These are phyloP conservation scores for Takakia lepidozioides DNA, from an alignment of 225 moss, liverwort and hornwort species.

Conservation along the genomic window DNA sequence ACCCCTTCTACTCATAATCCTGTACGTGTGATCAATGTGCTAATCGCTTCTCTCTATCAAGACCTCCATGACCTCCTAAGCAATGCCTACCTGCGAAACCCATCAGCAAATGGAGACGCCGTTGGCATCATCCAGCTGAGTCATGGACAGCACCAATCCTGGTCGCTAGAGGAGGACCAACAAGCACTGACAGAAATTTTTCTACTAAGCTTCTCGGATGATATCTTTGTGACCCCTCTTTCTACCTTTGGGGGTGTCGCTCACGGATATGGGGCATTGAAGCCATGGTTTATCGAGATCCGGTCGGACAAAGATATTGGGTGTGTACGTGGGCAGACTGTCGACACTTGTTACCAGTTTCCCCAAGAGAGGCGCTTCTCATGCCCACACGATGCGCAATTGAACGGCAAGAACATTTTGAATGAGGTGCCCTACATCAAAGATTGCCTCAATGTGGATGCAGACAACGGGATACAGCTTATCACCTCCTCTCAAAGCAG, in stretches of 20 bases:
- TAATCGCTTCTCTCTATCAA: background rate
- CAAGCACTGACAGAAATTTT: background rate
- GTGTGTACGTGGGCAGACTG: background rate
- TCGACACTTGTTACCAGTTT: background rate
- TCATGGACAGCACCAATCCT: background rate
- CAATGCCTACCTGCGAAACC: background rate
- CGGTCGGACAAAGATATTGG: background rate
- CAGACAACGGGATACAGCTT: background rate
- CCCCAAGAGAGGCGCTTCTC: background rate
- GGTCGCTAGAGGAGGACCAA: background rate
- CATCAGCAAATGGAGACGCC: background rate
- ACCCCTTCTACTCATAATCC: background rate
- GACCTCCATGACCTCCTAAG: background rate
- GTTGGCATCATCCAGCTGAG: background rate
- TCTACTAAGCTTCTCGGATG: background rate
- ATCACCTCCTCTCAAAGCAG: no score
- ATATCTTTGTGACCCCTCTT: background rate
- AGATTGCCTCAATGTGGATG: background rate
- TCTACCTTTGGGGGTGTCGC: background rate
- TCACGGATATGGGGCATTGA: background rate
- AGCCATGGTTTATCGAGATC: no score
- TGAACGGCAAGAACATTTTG: background rate
- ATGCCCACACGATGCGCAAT: background rate
- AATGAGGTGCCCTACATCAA: background rate
- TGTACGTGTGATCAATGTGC: no score